These are phyloP conservation scores for Aurantiochytrium sp. DNA, from an alignment of 108 stramenopile genomes.

Conservation along the genomic window DNA sequence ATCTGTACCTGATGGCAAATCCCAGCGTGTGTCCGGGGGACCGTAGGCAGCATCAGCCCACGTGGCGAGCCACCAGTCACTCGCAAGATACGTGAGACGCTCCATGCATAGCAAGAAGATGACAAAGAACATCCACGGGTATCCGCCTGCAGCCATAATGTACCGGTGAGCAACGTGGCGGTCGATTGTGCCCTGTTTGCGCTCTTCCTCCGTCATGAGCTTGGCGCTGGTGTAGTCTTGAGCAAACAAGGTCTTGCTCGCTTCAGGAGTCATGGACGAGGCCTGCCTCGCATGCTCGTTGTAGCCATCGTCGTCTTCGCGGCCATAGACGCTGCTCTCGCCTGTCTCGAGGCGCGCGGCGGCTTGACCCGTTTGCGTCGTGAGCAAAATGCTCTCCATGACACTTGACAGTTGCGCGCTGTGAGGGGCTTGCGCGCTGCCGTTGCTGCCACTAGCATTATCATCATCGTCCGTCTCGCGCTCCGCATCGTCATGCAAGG, in stretches of 20 bases:
- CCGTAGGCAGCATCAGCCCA: conserved; percentile 59
- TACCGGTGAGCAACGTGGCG: background rate
- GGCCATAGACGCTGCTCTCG: too few species aligned
- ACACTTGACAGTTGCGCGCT: background rate
- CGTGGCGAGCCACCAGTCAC: conserved; percentile 69
- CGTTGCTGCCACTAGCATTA: background rate
- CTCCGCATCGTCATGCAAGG: background rate
- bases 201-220: conserved; percentile 2
- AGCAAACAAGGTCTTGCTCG: background rate
- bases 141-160: background rate
- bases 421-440: background rate
- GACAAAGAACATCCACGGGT: background rate
- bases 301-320: too few species aligned
- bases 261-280: too few species aligned
- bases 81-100: conserved; percentile 61
- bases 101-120: conserved; percentile 52
- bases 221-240: background rate
- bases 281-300: too few species aligned
- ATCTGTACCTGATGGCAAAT: background rate
- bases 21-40: background rate
- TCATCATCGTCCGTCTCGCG: background rate
- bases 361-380: background rate
- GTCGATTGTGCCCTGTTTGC: background rate
- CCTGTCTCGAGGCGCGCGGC: background rate
- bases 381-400: background rate